Base-by-base conservation (phyloP, 805 yeast species). In the Ogataea chonburiensis region DNA sequence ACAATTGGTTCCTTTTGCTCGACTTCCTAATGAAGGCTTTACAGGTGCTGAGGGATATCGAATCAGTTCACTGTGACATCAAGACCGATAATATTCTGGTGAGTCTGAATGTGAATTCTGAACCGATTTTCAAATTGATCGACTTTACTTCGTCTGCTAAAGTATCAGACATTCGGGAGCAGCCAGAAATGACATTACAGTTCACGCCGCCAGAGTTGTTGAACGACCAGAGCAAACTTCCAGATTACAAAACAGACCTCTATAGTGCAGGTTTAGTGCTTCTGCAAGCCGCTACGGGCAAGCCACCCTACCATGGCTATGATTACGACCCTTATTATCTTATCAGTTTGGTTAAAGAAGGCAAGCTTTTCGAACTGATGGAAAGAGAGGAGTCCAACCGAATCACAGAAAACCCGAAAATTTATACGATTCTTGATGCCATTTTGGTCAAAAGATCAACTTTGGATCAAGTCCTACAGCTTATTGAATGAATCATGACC, bases 201-300 rank as follows among this genome's bases (percentile, higher is more conserved):
- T 74, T 65, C 50, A 57, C 71, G 7, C 71, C 78, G 1, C 79
- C 79, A 1, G 75, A 70, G 38, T 46, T 74, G 13, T 37, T 71
- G 8, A 24, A 46, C 11, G 34, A 55, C 27, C 52, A 52, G 14
- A 14, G 34, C 0, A 28, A 40, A 7, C 33, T 45, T 7, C 73
- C 70, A 34, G 46, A 49, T 10, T 60, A 40, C 50, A 51, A 31
- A 11, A 61, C 75, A 3, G 79, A 74, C 39, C 42, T 68, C 7
- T 74, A 61, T 45, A 66, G 77, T 10, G 63, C 63, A 3, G 79
- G 79, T 0, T 46, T 73, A 27, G 60, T 71, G 7, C 47, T 74
- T 7, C 46, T 74, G 21, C 60, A 63, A 33, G 68, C 72, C 8
- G 73, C 71, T 1, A 66, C 68, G 7, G 77, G 77, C 2, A 49